Base-by-base conservation (phyloP, 2,329 filamentous ascomycete genomes). In the Blumeria graminis region DNA sequence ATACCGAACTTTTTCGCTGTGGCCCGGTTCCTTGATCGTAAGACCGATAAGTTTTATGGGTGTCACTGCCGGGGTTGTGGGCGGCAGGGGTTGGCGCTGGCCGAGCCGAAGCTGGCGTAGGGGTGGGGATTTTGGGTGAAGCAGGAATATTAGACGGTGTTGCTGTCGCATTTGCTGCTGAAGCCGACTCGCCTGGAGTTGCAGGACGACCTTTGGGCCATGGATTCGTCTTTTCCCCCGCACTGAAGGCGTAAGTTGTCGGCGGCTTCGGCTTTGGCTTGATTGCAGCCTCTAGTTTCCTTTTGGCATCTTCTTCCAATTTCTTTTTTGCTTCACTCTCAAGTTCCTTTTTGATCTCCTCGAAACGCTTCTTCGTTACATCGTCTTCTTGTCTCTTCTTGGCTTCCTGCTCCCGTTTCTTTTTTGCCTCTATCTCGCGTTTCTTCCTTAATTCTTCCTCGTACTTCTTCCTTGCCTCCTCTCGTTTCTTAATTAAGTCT, bases 11-110 rank as follows among this genome's bases (percentile, higher is more conserved):
- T 59, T 76, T 78, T 60, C 78, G 64, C 11, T 68, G 66, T 8
- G 75, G 73, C 56, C 72, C 73, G 63, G 76, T 80, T 1, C 81
- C 76, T 61, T 78, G 76, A 65, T 90, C 84, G 67, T 89, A 89
- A 0, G 86, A 84, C 54, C 84, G 80, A 67, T 84, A 80, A 3
- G 74, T n/a, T 48, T 66, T 72, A 55, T 83, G 80, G 54, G 83
- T 77, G 18, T 77, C 77, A 60, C 74, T 77, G 60, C 75, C 69
- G 57, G 76, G 76, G 3, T 78, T 78, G 61, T 72, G 76, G 38
- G 80, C 76, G 34, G 76, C 74, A 43, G 74, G 70, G 1, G 39
- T 69, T 63, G 45, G 57, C 2, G 38, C n/a, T 35, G 72, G 71
- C 28, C 70, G 69, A 22, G 72, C 66, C 51, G 70, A 65, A 46